Evolutionary conservation across 83 land plant genomes (phyloP), one percentile per base, ranked within the genome.

Genomic region (Picea engelmannii): DNA sequence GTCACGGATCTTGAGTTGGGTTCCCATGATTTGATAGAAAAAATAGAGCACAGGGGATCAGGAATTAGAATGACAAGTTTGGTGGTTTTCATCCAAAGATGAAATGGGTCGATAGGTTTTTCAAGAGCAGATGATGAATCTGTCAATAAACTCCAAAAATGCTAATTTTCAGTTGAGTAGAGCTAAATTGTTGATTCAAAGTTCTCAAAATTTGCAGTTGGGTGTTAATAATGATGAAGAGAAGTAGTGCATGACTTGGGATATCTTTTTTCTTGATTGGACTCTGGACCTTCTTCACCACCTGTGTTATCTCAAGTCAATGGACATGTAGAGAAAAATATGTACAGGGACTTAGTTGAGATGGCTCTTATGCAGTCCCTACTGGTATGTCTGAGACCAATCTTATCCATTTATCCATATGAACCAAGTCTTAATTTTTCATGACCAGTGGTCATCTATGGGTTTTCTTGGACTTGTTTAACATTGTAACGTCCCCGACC

Each of bases 241-340:
- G 42, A 4, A 42, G 42, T 21, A 20, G 10, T 47, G 58, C 77
- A 73, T 11, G 77, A 73, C 49, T n/a, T 73, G 40, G 77, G 77
- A 5, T n/a, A 73, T 47, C 21, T 24, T n/a, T 25, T 24, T 21
- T 10, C 77, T 73, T 59, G 52, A 21, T 8, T 21, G 77, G 58
- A 59, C 23, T 73, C 58, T 73, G 77, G 77, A 73, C 23, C 58
- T 47, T 73, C 77, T 47, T 73, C 58, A 70, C 74, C 74, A 2
- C 40, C 74, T 18, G 47, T 25, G 42, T 18, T 49, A 47, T 73
- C 77, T 9, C 58, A 73, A n/a, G 12, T 5, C 25, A 11, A 47
- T 47, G 77, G 77, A 52, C 77, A 73, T 42, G 58, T 44, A 12
- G 77, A 42, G 20, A 44, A 73, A 44, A 27, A 40, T 3, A 4